phyloP scores from a whole-genome alignment of 345 rosid species.

The Linum tenue region DNA sequence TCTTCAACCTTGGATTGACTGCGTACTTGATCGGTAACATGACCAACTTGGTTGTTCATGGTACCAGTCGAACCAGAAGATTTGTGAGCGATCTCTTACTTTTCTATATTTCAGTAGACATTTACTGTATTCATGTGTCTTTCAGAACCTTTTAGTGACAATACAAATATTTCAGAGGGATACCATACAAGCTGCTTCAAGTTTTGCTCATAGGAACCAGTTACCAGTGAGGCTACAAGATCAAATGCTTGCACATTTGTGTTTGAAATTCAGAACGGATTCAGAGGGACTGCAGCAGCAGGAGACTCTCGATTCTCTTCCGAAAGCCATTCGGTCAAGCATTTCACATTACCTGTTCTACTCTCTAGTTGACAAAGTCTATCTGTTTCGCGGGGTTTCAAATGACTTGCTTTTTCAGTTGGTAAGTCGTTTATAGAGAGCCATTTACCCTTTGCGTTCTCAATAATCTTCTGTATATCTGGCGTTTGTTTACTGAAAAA shows the following conservation, averaged over 20 bases:
- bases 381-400: constrained; percentile 23
- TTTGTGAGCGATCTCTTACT: constrained; percentile 44
- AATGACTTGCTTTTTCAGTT: constrained; percentile 24
- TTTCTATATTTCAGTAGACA: neutral
- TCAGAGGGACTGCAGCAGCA: constrained; percentile 30
- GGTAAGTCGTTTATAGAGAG: constrained; percentile 10
- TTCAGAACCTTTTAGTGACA: neutral
- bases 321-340: constrained; percentile 29
- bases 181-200: constrained; percentile 28
- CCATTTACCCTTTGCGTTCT: neutral
- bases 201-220: constrained; percentile 26
- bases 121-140: neutral
- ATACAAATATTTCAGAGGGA: constrained; percentile 20
- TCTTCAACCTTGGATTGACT: constrained; percentile 81
- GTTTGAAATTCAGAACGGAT: constrained; percentile 28
- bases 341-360: constrained; percentile 28
- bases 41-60: constrained; percentile 96
- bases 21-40: constrained; percentile 94
- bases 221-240: constrained; percentile 24
- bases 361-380: constrained; percentile 21
- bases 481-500: neutral
- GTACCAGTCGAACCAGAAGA: constrained; percentile 81
- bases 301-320: constrained; percentile 28
- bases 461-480: neutral
- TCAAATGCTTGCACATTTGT: constrained; percentile 25